Percentiles rank a stretch among this genome's conserved stretches.
These are phyloP conservation scores for Pseudogymnoascus sp. DNA, from an alignment of 2,329 filamentous ascomycete species.

Conservation along the genomic window DNA sequence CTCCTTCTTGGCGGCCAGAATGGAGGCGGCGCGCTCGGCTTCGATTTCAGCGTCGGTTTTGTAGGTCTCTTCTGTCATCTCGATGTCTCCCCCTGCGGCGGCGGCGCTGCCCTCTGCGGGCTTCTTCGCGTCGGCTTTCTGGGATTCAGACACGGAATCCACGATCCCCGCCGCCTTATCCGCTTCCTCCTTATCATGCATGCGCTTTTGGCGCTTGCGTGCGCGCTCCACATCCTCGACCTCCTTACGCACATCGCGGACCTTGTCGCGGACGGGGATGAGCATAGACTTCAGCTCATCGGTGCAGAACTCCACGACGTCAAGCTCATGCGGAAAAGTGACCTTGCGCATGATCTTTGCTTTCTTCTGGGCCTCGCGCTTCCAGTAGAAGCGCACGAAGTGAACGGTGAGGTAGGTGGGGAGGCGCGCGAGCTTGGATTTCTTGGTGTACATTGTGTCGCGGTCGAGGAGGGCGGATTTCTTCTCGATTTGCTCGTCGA, in stretches of 20 bases:
- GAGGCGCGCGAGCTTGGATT: slow-evolving; percentile 77
- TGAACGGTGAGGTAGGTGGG: slow-evolving; percentile 96
- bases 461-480: slow-evolving; percentile 67
- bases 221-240: slow-evolving; percentile 87
- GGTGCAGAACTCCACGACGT: slow-evolving; percentile 90
- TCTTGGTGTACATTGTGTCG: slow-evolving; percentile 81
- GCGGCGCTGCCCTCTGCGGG: slow-evolving; percentile 29
- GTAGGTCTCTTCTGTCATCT: slow-evolving; percentile 55
- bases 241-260: slow-evolving; percentile 90
- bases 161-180: slow-evolving; percentile 40
- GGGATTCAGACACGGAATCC: slow-evolving; percentile 33
- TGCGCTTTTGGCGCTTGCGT: slow-evolving; percentile 80
- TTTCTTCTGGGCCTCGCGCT: slow-evolving; percentile 91
- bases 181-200: slow-evolving; percentile 40
- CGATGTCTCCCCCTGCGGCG: slow-evolving; percentile 56
- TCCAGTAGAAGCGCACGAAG: slow-evolving; percentile 98
- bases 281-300: slow-evolving; percentile 77
- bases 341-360: slow-evolving; percentile 99
- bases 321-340: slow-evolving; percentile 86
- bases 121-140: slow-evolving; percentile 40
- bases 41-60: slow-evolving; percentile 95
- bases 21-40: slow-evolving; percentile 67
- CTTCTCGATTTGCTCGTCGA: slow-evolving; percentile 90
- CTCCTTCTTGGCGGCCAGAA: slow-evolving; percentile 80
- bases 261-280: slow-evolving; percentile 89